These are phyloP conservation scores for Eutypella sp. DNA, from an alignment of 2,329 filamentous ascomycete genomes.

Conservation along the genomic window DNA sequence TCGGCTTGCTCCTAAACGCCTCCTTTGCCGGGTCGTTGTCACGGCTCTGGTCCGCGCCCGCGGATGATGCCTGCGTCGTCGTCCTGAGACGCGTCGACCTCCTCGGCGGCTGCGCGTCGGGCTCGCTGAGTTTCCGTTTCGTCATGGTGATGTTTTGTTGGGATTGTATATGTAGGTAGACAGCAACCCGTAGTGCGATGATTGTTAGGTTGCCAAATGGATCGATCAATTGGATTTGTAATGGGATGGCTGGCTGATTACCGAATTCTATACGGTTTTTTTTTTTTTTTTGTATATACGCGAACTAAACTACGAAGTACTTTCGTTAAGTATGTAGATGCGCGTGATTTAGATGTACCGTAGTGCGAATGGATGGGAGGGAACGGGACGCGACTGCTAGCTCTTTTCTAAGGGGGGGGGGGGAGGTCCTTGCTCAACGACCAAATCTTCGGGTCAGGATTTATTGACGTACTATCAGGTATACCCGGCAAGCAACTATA, in stretches of 20 bases:
- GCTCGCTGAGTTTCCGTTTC: background rate
- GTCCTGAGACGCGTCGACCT: background rate
- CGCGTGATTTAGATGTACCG: no score
- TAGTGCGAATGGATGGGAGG: no score
- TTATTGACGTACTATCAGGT: no score
- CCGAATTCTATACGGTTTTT: no score
- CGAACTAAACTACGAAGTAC: no score
- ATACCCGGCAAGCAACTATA: no score
- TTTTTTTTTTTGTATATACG: no score
- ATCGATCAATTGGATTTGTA: background rate
- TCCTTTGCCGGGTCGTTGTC: background rate
- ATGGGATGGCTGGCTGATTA: background rate
- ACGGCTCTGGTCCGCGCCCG: background rate
- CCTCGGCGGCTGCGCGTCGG: background rate
- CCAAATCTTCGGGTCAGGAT: background rate
- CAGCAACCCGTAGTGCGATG: no score
- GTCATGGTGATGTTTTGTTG: background rate
- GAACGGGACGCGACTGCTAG: no score
- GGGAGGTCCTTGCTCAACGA: background rate
- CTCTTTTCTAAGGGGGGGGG: no score
- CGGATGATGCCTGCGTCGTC: background rate
- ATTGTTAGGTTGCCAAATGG: no score
- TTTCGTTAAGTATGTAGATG: no score
- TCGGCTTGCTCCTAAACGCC: slow-evolving; percentile 6
- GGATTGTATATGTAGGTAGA: background rate